Base-by-base conservation (phyloP, 2,329 filamentous ascomycete genomes). In the Colletotrichum magnum region DNA sequence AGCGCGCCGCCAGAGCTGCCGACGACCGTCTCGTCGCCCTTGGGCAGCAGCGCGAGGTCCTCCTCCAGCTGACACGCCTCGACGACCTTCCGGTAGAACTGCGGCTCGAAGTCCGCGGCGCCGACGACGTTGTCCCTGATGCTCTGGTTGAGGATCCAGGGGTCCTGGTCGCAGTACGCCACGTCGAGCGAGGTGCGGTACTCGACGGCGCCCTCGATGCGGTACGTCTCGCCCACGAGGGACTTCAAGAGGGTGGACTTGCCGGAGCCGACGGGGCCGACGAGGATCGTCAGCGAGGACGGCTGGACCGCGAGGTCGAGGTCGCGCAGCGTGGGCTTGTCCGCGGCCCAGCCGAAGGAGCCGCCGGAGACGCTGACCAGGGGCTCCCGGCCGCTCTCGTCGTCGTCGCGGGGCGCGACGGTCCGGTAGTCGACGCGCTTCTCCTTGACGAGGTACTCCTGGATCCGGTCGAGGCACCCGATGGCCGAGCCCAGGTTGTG, bases 161-260 rank as follows among this genome's bases (percentile, higher is more conserved):
- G 73, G 26, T 76, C 76, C 73, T 21, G 79, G 72, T 5, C 72
- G 66, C 73, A 82, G 71, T 64, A 74, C 52, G 64, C 76, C 1
- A 76, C 72, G 6, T 72, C 43, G 58, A 68, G 10, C 12, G 71
- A 4, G 54, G 65, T 21, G 24, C 72, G 52, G 12, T 72, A 56
- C 1, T 69, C 15, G 4, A 75, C 61, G 12, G 62, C 18, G 60
- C 66, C 43, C 51, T 64, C 15, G 48, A 52, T 13, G 68, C 51
- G 21, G n/a, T 56, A 39, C 16, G 73, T 71, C 60, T 79, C 78
- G 5, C 77, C 76, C 0, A 79, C 74, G 0, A 82, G 61, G 12
- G 76, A 72, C 48, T 79, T 75, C 26, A 80, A 63, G 0, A 81
- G 65, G 1, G 78, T 78, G 3, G 77, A 78, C 64, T 82, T 83